A percentile compares a stretch with the other conserved stretches of the same genome.
phyloP scores from a whole-genome alignment of 257 asterid genomes.

The Nicotiana tomentosiformis region DNA sequence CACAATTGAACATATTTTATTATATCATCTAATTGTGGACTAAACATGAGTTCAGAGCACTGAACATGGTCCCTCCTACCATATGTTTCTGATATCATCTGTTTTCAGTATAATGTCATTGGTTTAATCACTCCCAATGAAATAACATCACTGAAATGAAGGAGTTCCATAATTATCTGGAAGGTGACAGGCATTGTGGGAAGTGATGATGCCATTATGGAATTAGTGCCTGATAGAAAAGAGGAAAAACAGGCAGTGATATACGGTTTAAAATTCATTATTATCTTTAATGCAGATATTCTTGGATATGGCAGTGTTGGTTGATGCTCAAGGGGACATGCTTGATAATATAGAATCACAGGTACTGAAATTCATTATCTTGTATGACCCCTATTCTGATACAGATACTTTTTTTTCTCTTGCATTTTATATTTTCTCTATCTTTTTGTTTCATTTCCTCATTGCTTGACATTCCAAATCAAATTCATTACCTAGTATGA shows the following conservation, averaged over 20 bases:
- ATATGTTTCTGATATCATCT: not conserved
- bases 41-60: not conserved
- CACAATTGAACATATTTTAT: no score
- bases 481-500: not conserved
- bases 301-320: conserved; percentile 94
- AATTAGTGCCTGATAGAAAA: not conserved
- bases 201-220: not conserved
- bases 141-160: not conserved
- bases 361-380: conserved; percentile 28
- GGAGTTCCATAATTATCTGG: not conserved
- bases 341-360: conserved; percentile 90
- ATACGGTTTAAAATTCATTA: not conserved
- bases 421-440: not conserved
- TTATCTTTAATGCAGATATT: conserved; percentile 44
- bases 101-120: not conserved
- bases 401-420: not conserved
- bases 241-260: not conserved
- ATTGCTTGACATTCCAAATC: not conserved
- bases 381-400: not conserved
- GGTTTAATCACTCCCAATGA: not conserved
- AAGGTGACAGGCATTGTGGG: not conserved
- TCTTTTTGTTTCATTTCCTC: not conserved
- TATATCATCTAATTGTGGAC: not conserved
- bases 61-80: not conserved
- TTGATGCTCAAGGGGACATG: conserved; percentile 95